Evolutionary conservation across 2,329 filamentous ascomycete species (phyloP), one percentile per base, ranked within the genome.

Genomic region (Venturia oleaginea): DNA sequence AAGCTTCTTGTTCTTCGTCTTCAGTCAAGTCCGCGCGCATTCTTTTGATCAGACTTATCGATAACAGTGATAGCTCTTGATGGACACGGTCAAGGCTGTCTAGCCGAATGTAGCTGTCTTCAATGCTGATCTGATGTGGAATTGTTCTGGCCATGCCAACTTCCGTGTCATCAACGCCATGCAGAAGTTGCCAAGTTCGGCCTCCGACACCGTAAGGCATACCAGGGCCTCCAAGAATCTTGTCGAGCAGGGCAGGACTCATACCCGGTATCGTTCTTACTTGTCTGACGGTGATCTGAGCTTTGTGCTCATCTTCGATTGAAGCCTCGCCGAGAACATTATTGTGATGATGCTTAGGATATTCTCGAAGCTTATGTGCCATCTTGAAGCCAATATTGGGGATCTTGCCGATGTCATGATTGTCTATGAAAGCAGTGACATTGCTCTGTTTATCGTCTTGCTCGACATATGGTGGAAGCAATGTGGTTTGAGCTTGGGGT

Each of bases 51-150:
- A 97, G 79, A 68, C 89, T 91, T 15, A 78, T 79, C 0, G 88
- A 81, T 2, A 97, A 78, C 66, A 84, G 81, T n/a, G 78, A 75
- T 48, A 97, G 78, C 75, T 95, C 88, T 67, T 83, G 84, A 51
- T 79, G 76, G 37, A 95, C 85, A 65, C 86, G 82, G 0, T 84
- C 74, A 62, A 88, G 72, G 0, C 81, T 86, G 68, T 88, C 84
- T 1, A 96, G 78, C 0, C 86, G 85, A 34, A 42, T 19, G 73
- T 96, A 97, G 19, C 91, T 94, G 75, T 97, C 92, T 72, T 97
- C 93, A 67, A 97, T 94, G 74, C 91, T 94, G 72, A 97, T 95
- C 74, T 97, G 92, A 1, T 85, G 86, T 0, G 93, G 93, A 1
- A 95, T 76, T 55, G 86, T 83, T 68, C 84, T 84, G 1, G 86